These are phyloP conservation scores for Parascedosporium putredinis DNA, from an alignment of 2,329 filamentous ascomycete genomes.

Conservation along the genomic window DNA sequence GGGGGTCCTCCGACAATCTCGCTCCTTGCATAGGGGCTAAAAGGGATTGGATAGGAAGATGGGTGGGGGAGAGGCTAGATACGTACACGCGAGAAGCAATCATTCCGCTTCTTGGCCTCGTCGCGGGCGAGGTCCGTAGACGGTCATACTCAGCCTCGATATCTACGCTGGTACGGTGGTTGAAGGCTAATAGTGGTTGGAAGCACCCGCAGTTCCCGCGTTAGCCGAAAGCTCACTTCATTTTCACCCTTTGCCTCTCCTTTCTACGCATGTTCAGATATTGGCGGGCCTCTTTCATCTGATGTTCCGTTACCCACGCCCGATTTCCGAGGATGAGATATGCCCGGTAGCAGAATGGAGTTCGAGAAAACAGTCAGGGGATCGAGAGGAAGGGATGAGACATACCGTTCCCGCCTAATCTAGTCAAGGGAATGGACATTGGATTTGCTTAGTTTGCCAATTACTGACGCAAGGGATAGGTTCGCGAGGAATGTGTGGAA, in stretches of 20 bases:
- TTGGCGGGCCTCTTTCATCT: too few species aligned
- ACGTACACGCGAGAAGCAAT: conserved; percentile 63
- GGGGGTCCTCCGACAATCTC: too few species aligned
- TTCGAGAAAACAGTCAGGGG: too few species aligned
- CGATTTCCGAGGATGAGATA: not conserved
- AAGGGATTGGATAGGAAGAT: not conserved
- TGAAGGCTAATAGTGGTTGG: conserved; percentile 50
- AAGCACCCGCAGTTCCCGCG: not conserved
- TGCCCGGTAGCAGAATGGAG: not conserved
- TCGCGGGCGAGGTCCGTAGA: conserved; percentile 72
- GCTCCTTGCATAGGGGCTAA: not conserved
- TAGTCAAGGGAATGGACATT: conserved; percentile 32
- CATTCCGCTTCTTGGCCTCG: conserved; percentile 68
- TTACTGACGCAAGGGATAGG: too few species aligned
- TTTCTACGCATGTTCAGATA: too few species aligned
- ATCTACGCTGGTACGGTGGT: conserved; percentile 54
- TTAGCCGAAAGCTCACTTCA: too few species aligned
- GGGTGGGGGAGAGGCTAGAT: not conserved
- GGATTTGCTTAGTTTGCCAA: conserved; percentile 3
- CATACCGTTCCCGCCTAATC: conserved; percentile 35
- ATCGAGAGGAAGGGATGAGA: conserved; percentile 8
- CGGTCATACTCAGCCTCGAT: conserved; percentile 86
- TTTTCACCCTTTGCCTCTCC: too few species aligned
- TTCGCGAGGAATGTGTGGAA: too few species aligned
- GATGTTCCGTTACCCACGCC: too few species aligned